Percentiles rank a stretch among this genome's conserved stretches.
Conservation (phyloP, 2,329 filamentous ascomycete genomes). For the Talaromyces verruculosus region DNA sequence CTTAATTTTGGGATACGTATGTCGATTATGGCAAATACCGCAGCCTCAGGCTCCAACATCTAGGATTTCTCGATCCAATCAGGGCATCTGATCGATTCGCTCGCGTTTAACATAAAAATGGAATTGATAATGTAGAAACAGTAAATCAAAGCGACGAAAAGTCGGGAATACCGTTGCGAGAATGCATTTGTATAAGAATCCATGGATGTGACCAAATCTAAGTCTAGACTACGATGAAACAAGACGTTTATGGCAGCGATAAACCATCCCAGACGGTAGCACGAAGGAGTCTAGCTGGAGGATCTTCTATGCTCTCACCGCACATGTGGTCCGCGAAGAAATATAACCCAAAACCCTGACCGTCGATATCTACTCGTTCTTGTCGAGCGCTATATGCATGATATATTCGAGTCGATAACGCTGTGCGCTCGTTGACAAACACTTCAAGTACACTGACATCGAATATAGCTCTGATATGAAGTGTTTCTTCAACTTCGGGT, state of each 20-base stretch:
- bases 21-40: too few species aligned
- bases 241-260: background rate
- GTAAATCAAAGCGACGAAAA: too few species aligned
- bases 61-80: too few species aligned
- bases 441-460: constrained; percentile 49
- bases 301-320: background rate
- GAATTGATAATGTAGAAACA: too few species aligned
- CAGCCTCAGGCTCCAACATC: too few species aligned
- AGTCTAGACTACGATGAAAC: background rate
- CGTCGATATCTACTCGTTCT: background rate
- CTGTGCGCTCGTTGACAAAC: constrained; percentile 48
- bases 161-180: too few species aligned
- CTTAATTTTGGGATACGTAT: too few species aligned
- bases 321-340: background rate
- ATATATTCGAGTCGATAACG: constrained; percentile 44
- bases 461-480: constrained; percentile 45
- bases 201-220: background rate
- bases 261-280: constrained; percentile 14
- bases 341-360: background rate
- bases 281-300: background rate
- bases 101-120: too few species aligned
- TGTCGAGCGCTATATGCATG: background rate
- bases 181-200: too few species aligned
- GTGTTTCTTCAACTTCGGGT: constrained; percentile 33
- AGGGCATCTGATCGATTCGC: too few species aligned